Percentiles rank a stretch among this genome's conserved stretches.
Evolutionary conservation across 2,329 filamentous ascomycete species (phyloP).

Genomic region (Eurotiales sp.): DNA sequence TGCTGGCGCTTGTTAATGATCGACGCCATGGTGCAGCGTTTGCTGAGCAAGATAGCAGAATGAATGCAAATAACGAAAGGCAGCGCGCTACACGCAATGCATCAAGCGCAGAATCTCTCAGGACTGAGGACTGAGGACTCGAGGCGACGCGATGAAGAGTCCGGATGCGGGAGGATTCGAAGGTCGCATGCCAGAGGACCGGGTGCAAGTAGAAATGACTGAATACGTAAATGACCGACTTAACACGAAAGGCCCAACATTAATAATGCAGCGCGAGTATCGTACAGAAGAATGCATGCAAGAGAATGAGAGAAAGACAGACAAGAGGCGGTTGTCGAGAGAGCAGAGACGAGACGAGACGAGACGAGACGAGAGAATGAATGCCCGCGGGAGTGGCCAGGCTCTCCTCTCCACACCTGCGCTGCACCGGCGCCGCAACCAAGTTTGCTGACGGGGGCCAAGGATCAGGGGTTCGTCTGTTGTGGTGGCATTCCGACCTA

Average conservation of each 20-base stretch:
- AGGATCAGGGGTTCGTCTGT: no score
- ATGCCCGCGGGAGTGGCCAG: no score
- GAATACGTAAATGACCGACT: neutral
- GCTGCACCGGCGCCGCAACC: no score
- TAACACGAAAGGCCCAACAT: no score
- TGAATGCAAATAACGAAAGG: neutral
- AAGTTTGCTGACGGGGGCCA: no score
- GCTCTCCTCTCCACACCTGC: no score
- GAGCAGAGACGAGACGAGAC: no score
- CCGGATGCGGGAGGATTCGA: neutral
- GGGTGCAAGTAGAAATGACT: neutral
- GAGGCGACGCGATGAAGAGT: no score
- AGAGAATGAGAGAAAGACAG: neutral
- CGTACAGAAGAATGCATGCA: neutral
- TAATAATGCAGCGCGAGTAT: no score
- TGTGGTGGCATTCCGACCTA: no score
- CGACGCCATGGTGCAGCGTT: slow-evolving; percentile 56
- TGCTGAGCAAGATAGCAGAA: neutral
- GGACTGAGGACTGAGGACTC: neutral
- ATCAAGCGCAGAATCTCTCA: neutral
- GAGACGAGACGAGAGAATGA: no score
- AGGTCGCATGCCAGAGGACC: neutral
- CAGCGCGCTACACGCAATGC: neutral
- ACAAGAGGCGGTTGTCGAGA: no score
- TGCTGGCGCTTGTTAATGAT: slow-evolving; percentile 92